Evolutionary conservation across 2,329 filamentous ascomycete genomes (phyloP).

Genomic region (Sarocladium oryzae): DNA sequence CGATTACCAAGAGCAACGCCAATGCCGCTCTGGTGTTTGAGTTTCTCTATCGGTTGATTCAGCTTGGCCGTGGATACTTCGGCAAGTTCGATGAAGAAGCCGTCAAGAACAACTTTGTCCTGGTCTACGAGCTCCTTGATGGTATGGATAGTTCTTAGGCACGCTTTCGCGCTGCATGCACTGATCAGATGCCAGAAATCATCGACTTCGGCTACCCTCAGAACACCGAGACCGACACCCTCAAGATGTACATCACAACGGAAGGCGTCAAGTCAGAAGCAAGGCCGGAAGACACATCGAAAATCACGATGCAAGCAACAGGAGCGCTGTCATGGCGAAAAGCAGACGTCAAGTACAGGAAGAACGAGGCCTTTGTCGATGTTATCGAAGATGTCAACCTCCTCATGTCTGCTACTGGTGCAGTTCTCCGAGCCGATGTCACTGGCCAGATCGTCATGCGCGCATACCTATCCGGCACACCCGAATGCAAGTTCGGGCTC

Average conservation of each 20-base stretch:
- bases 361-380: constrained; percentile 98
- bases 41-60: constrained; percentile 88
- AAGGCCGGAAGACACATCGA: constrained; percentile 84
- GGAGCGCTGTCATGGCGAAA: constrained; percentile 95
- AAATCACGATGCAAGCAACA: constrained; percentile 98
- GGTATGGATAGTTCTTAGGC: constrained; percentile 42
- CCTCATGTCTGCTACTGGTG: constrained; percentile 96
- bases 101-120: constrained; percentile 99
- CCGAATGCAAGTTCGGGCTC: constrained; percentile 97
- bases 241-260: constrained; percentile 99
- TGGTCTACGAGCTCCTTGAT: constrained; percentile 95
- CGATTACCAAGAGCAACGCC: constrained; percentile 97
- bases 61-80: constrained; percentile 91
- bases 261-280: constrained; percentile 93
- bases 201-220: constrained; percentile 98
- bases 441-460: constrained; percentile 98
- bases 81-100: constrained; percentile 99
- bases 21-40: constrained; percentile 98
- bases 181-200: constrained; percentile 58
- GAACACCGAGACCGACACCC: constrained; percentile 95
- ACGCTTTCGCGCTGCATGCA: too few relatives aligned
- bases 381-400: constrained; percentile 99
- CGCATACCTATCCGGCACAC: constrained; percentile 90
- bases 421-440: constrained; percentile 90
- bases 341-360: constrained; percentile 96